phyloP scores from a whole-genome alignment of 306 rosid species.

The Psophocarpus tetragonolobus region DNA sequence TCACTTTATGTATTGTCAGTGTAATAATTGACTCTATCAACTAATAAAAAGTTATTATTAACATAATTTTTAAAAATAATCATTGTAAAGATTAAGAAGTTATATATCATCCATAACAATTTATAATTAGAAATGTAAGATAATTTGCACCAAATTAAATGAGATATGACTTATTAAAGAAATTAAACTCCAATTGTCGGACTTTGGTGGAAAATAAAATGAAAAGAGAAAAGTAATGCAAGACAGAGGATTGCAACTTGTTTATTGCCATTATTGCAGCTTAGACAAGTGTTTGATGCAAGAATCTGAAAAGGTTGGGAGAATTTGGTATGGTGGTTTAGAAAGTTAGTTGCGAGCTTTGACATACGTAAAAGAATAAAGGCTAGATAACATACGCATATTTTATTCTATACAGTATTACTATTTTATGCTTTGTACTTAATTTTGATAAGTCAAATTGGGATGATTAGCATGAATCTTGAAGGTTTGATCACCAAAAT shows the following conservation, averaged over 20 bases:
- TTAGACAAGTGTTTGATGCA: neutral
- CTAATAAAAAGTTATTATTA: no score
- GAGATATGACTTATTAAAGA: neutral
- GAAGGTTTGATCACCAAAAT: conserved; percentile 20
- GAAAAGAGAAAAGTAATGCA: neutral
- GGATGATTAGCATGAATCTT: conserved; percentile 15
- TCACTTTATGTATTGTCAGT: neutral
- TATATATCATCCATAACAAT: neutral
- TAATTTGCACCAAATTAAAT: neutral
- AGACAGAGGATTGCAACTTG: neutral
- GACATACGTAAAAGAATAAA: conserved; percentile 19
- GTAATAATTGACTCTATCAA: no score
- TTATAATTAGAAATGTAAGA: no score
- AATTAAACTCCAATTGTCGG: neutral
- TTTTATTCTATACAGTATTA: no score
- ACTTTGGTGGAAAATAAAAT: neutral
- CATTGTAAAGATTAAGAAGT: no score
- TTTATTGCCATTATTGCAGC: neutral
- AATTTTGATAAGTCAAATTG: neutral
- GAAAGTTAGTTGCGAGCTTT: conserved; percentile 38
- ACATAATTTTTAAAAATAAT: no score
- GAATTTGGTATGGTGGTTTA: conserved; percentile 59
- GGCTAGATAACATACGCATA: neutral
- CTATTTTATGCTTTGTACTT: neutral
- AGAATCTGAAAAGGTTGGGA: conserved; percentile 33